Evolutionary conservation across 2,329 filamentous ascomycete genomes (phyloP).

Genomic region (Beauveria caledonica): DNA sequence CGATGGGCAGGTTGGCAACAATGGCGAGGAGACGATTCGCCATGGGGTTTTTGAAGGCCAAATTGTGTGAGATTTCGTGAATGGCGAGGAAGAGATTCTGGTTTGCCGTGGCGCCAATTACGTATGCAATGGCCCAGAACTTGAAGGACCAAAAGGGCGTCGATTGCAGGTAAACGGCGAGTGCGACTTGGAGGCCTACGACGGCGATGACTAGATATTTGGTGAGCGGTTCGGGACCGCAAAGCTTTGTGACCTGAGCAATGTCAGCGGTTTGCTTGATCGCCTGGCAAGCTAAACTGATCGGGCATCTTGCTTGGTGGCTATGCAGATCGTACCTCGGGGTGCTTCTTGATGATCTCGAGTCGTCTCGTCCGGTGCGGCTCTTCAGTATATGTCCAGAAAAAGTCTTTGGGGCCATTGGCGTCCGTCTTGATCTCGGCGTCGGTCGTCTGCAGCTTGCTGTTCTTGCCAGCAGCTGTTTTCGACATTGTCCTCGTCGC

Average conservation of each 20-base stretch:
- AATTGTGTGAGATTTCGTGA: constrained; percentile 96
- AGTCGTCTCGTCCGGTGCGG: constrained; percentile 84
- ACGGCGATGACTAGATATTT: constrained; percentile 86
- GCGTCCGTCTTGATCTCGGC: constrained; percentile 14
- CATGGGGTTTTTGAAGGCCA: constrained; percentile 75
- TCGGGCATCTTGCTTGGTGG: background rate
- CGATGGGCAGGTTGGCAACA: constrained; percentile 92
- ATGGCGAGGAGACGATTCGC: constrained; percentile 84
- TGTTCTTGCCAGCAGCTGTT: background rate
- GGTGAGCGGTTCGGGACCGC: constrained; percentile 88
- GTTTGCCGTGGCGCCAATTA: constrained; percentile 90
- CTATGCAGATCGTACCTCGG: constrained; percentile 55
- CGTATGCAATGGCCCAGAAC: constrained; percentile 81
- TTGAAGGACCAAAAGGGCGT: constrained; percentile 73
- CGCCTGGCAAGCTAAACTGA: background rate
- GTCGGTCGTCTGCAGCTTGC: background rate
- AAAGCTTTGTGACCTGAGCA: constrained; percentile 85
- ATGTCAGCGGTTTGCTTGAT: background rate
- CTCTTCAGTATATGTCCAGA: constrained; percentile 99
- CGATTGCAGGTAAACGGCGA: constrained; percentile 68
- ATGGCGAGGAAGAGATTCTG: constrained; percentile 98
- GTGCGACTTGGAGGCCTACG: constrained; percentile 69
- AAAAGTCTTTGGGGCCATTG: constrained; percentile 52
- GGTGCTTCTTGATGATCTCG: constrained; percentile 96
- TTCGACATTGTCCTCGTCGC: constrained; percentile 6